These are phyloP conservation scores for Catenaria anguillulae DNA, from an alignment of 371 early-diverging fungal genomes.

Conservation along the genomic window DNA sequence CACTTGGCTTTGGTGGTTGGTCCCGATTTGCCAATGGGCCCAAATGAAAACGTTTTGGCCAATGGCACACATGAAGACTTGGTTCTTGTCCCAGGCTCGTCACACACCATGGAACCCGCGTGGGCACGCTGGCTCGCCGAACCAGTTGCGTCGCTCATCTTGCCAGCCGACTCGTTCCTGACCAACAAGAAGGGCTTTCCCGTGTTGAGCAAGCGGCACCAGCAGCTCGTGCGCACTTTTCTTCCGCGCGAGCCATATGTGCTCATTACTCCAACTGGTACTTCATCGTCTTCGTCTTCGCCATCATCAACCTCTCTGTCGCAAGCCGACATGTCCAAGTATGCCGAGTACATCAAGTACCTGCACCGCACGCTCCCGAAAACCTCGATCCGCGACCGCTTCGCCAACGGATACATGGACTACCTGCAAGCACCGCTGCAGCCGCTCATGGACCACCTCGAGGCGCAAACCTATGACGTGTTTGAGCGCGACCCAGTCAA, in stretches of 20 bases:
- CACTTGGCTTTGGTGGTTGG: constrained; percentile 47
- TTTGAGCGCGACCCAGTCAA: constrained; percentile 41
- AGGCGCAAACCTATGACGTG: constrained; percentile 77
- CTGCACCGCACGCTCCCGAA: constrained; percentile 46
- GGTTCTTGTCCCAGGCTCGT: constrained; percentile 9
- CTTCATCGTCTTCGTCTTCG: too few relatives aligned
- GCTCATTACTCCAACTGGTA: constrained; percentile 1
- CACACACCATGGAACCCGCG: constrained; percentile 2
- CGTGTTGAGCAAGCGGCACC: constrained; percentile 63
- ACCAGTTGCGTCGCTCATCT: constrained; percentile 56
- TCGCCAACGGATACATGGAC: constrained; percentile 70
- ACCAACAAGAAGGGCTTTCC: constrained; percentile 69
- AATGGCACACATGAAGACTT: too few relatives aligned
- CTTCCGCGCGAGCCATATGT: constrained; percentile 18
- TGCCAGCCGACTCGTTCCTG: constrained; percentile 56
- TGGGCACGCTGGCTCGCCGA: constrained; percentile 73
- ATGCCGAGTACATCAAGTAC: constrained; percentile 54
- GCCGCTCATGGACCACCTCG: constrained; percentile 86
- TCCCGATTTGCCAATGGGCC: constrained; percentile 28
- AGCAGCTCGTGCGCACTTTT: constrained; percentile 43
- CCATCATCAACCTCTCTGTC: not conserved
- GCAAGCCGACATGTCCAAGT: constrained; percentile 12
- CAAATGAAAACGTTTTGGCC: constrained; percentile 11
- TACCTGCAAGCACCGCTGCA: constrained; percentile 68
- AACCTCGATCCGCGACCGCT: constrained; percentile 43